Percentiles rank a stretch among this genome's conserved stretches.
Evolutionary conservation across 2,329 filamentous ascomycete genomes (phyloP).

Genomic region (Decorospora gaudefroyi): DNA sequence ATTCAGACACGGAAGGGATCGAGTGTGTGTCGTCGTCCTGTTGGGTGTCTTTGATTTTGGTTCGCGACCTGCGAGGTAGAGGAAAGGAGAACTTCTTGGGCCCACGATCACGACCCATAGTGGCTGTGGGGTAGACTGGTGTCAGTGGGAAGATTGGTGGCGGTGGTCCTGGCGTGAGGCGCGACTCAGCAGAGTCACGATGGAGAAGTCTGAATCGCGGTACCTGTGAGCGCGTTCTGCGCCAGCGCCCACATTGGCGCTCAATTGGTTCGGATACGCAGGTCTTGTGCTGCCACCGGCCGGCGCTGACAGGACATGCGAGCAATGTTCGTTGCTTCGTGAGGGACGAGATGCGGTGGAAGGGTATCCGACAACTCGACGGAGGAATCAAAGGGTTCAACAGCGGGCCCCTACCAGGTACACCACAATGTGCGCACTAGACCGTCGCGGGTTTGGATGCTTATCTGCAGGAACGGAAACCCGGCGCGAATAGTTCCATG

Average conservation of each 20-base stretch:
- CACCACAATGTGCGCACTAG: constrained; percentile 17
- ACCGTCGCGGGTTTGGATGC: constrained; percentile 13
- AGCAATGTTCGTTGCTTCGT: constrained; percentile 8
- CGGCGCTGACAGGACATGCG: constrained; percentile 15
- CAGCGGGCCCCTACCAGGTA: constrained; percentile 21
- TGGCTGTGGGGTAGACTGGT: constrained; percentile 21
- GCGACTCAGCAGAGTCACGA: constrained; percentile 35
- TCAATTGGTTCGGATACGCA: constrained; percentile 16
- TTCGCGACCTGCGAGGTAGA: constrained; percentile 39
- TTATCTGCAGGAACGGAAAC: constrained; percentile 17
- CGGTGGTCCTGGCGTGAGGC: constrained; percentile 24
- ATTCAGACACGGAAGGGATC: constrained; percentile 30
- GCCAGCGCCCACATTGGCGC: constrained; percentile 12
- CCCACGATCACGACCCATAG: constrained; percentile 38
- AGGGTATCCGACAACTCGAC: constrained; percentile 12
- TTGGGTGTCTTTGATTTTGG: constrained; percentile 26
- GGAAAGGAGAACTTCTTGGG: constrained; percentile 47
- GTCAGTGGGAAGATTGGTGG: constrained; percentile 9
- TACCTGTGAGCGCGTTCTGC: constrained; percentile 12
- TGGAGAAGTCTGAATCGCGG: constrained; percentile 34
- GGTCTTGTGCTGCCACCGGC: constrained; percentile 17
- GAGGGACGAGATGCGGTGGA: constrained; percentile 17
- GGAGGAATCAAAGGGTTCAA: constrained; percentile 18
- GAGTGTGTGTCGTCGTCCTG: constrained; percentile 24
- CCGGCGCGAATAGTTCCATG: constrained; percentile 9